A percentile compares a stretch with the other conserved stretches of the same genome.
Conservation (phyloP, 306 rosid species). For the Sesbania bispinosa region DNA sequence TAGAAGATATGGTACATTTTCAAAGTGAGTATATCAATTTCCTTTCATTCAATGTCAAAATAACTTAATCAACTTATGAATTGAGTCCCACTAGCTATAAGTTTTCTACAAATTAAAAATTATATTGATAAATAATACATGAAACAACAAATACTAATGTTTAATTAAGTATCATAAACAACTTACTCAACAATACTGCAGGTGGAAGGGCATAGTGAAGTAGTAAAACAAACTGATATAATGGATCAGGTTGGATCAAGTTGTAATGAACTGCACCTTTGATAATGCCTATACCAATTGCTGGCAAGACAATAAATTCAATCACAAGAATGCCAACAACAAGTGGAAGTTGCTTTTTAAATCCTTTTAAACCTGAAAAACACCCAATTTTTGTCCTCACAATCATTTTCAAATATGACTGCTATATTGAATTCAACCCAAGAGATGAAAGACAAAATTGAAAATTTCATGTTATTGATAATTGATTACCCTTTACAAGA, state of each 20-base stretch:
- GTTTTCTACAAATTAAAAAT: too few species aligned
- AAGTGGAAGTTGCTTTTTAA: constrained; percentile 6
- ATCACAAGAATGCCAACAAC: constrained; percentile 34
- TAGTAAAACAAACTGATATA: constrained; percentile 41
- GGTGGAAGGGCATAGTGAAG: constrained; percentile 41
- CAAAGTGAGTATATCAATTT: too few species aligned
- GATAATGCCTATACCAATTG: constrained; percentile 36
- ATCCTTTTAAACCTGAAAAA: constrained; percentile 40
- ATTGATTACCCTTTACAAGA: constrained; percentile 33
- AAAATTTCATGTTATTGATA: neutral
- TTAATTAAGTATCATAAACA: neutral
- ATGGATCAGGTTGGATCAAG: constrained; percentile 30
- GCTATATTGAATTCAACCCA: neutral
- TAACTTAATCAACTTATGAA: too few species aligned
- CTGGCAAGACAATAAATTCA: constrained; percentile 31
- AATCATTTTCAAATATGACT: neutral
- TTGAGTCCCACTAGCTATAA: too few species aligned
- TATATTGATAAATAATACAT: neutral
- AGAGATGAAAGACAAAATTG: neutral
- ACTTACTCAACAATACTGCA: constrained; percentile 32
- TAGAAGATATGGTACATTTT: too few species aligned
- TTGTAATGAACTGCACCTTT: constrained; percentile 31
- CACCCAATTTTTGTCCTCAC: neutral
- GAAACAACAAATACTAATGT: neutral
- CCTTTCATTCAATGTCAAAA: too few species aligned